Evolutionary conservation across 2,329 filamentous ascomycete species (phyloP), one percentile per base, ranked within the genome.

Genomic region (Bipolaris victoriae): DNA sequence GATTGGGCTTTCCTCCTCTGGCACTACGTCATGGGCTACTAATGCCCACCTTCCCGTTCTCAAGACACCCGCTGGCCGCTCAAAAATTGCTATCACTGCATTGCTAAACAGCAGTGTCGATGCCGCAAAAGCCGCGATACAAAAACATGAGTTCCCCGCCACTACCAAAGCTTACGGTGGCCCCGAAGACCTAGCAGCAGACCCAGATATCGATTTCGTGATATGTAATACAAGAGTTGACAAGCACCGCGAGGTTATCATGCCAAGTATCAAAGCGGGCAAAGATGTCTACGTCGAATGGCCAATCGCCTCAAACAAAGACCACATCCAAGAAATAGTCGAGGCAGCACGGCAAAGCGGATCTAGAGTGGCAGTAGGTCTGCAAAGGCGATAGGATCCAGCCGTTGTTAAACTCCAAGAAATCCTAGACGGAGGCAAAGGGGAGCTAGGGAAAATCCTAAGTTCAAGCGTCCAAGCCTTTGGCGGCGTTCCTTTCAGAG

Each of bases 41-140:
- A 62, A 66, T 22, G 84, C 82, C 3, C 86, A 88, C 64, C 79
- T 88, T 0, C 85, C 87, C 0, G 87, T 86, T 67, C 81, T 89
- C 2, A 83, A 82, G 0, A 69, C 67, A 6, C 62, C 69, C 0
- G 39, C 41, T 3, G 69, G 69, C 1, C 57, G 58, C 5, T 49
- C 68, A 1, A 71, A 77, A 5, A 81, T 81, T 61, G 62, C 77
- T 18, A 78, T 84, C 52, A 75, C 76, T 18, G 82, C 81, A 7
- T 70, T 84, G 0, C 75, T 78, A 51, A 84, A 84, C 64, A 78
- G 77, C 7, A 78, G 69, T 24, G 66, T 76, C 10, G 69, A 76
- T 7, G 76, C 77, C 1, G 79, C 81, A 0, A 48, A 73, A 49
- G 65, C 64, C 7, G 78, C 82, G 1, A 79, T 83, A 44, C 61